phyloP scores from a whole-genome alignment of 164 flowering plant genomes.

The Chloranthus sessilifolius region DNA sequence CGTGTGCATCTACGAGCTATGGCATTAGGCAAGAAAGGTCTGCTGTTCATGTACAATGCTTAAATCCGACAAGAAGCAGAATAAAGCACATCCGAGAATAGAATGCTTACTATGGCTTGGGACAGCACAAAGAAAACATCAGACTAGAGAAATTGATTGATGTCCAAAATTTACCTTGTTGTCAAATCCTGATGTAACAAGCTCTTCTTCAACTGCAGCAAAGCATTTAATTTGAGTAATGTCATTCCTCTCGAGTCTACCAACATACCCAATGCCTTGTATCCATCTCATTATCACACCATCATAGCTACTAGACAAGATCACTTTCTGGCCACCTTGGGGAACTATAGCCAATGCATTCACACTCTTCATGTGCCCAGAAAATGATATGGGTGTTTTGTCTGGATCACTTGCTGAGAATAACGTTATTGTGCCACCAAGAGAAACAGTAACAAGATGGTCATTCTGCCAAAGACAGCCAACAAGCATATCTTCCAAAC shows the following conservation, averaged over 20 bases:
- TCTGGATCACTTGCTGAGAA: constrained; percentile 83
- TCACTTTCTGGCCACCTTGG: constrained; percentile 40
- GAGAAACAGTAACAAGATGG: constrained; percentile 82
- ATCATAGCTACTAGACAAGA: constrained; percentile 90
- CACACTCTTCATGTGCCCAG: constrained; percentile 90
- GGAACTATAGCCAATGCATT: constrained; percentile 51
- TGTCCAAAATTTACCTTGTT: constrained; percentile 55
- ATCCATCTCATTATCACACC: constrained; percentile 87
- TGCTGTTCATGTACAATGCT: neutral
- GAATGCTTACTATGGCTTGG: neutral
- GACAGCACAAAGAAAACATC: neutral
- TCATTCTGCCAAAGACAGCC: constrained; percentile 97
- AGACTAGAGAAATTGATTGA: neutral
- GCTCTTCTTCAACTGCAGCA: constrained; percentile 67
- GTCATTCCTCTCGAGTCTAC: constrained; percentile 72
- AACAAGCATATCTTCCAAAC: constrained; percentile 95
- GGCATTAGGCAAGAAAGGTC: too few relatives aligned
- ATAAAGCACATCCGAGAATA: neutral
- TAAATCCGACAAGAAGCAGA: too few relatives aligned
- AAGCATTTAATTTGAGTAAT: constrained; percentile 83
- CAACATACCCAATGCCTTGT: constrained; percentile 75
- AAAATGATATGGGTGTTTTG: constrained; percentile 52
- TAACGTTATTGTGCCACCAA: constrained; percentile 76
- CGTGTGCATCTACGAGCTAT: too few relatives aligned
- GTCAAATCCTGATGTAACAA: constrained; percentile 79